A percentile compares a stretch with the other conserved stretches of the same genome.
Conservation (phyloP, 1,284 basidiomycete species). For the Ustilago vetiveriae region DNA sequence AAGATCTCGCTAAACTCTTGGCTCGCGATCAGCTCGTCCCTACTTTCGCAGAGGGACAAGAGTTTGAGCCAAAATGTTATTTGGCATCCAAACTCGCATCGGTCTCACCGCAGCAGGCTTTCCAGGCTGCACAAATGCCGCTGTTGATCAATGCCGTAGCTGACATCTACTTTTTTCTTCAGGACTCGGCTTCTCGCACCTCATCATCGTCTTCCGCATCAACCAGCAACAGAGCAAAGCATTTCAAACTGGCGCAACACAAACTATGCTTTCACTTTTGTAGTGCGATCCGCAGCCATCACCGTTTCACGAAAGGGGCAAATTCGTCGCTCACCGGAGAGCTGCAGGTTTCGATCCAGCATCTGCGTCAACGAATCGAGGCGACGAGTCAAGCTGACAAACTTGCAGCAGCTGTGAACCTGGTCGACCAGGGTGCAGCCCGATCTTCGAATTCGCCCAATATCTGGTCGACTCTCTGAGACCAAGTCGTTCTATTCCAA, state of each 20-base stretch:
- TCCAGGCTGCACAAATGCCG: constrained; percentile 17
- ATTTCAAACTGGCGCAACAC: constrained; percentile 18
- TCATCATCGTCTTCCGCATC: background rate
- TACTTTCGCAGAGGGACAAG: background rate
- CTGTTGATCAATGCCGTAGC: constrained; percentile 24
- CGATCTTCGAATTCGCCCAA: background rate
- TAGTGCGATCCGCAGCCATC: constrained; percentile 3
- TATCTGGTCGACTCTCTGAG: too few species aligned
- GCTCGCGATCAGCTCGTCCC: constrained; percentile 14
- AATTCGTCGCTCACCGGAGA: background rate
- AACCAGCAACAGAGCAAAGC: background rate
- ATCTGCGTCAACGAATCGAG: background rate
- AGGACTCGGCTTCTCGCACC: background rate
- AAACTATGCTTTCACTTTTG: constrained; percentile 40
- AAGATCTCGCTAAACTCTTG: constrained; percentile 17
- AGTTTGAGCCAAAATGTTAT: constrained; percentile 8
- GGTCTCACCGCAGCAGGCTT: constrained; percentile 20
- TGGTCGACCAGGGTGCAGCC: background rate
- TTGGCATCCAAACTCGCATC: constrained; percentile 12
- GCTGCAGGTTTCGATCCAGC: constrained; percentile 5
- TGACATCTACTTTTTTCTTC: constrained; percentile 28
- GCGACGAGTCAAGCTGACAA: constrained; percentile 19
- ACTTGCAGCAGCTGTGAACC: constrained; percentile 17
- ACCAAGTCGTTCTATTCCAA: too few species aligned
- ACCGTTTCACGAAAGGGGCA: background rate